These are phyloP conservation scores for Cryptococcus maquisensis DNA, from an alignment of 1,284 basidiomycete species.

Conservation along the genomic window DNA sequence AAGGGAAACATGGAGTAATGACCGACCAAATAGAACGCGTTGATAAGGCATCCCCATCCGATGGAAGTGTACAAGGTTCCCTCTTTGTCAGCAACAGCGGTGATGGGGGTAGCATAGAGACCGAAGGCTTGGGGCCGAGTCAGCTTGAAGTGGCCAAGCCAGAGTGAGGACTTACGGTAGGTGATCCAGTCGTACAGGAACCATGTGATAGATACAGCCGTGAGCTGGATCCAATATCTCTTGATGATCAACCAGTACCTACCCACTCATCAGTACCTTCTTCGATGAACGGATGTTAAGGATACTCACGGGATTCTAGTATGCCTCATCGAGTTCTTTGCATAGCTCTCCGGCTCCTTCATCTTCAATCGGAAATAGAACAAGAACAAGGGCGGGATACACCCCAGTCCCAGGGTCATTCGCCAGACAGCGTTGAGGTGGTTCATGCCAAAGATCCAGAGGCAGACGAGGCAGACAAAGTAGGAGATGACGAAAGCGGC, in stretches of 20 bases:
- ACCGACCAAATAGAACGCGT: conserved; percentile 56
- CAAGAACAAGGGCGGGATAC: conserved; percentile 69
- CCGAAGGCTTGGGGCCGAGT: conserved; percentile 57
- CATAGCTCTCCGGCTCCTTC: conserved; percentile 54
- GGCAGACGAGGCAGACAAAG: conserved; percentile 73
- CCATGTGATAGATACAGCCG: conserved; percentile 49
- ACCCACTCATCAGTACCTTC: not conserved
- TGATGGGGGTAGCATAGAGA: conserved; percentile 68
- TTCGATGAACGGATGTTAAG: conserved; percentile 7
- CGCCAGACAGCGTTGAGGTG: conserved; percentile 86
- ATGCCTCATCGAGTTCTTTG: conserved; percentile 60
- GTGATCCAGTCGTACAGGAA: conserved; percentile 61
- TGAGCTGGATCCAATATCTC: conserved; percentile 57
- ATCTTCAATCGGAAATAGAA: conserved; percentile 83
- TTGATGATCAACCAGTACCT: conserved; percentile 74
- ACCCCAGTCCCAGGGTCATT: conserved; percentile 79
- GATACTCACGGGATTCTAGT: conserved; percentile 46
- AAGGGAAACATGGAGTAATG: conserved; percentile 62
- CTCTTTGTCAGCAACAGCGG: conserved; percentile 23
- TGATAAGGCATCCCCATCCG: conserved; percentile 49
- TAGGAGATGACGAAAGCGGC: conserved; percentile 73
- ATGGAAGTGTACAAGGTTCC: conserved; percentile 31
- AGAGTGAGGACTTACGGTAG: conserved; percentile 20
- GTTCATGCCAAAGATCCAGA: conserved; percentile 78
- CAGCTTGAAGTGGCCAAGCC: not conserved